Percentiles rank a stretch among this genome's conserved stretches.
phyloP scores from a whole-genome alignment of 805 yeast species.

The Schizosaccharomyces cryophilus region DNA sequence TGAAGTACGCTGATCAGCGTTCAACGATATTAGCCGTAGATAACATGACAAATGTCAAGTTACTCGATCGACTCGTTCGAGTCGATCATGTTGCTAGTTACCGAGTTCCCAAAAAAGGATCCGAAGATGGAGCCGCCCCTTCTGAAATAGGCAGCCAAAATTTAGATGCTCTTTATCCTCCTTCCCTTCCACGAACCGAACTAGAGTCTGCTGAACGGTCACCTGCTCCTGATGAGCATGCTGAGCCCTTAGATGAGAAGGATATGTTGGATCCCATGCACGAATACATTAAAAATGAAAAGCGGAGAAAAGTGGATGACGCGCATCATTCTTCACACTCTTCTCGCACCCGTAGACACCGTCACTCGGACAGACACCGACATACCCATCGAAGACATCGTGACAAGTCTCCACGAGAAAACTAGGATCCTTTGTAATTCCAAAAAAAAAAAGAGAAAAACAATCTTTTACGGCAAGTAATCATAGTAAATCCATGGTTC shows the following conservation, averaged over 20 bases:
- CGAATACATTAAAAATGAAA: neutral
- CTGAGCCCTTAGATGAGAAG: neutral
- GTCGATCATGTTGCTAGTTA: conserved; percentile 49
- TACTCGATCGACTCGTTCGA: conserved; percentile 26
- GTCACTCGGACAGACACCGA: neutral
- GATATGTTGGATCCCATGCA: neutral
- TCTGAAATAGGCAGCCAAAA: too few relatives aligned
- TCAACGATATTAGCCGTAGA: conserved; percentile 72
- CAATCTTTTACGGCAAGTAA: too few relatives aligned
- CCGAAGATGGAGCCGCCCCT: neutral
- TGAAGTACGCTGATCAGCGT: conserved; percentile 60
- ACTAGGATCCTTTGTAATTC: too few relatives aligned
- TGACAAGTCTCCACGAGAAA: neutral
- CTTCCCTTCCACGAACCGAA: too few relatives aligned
- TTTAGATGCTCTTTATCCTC: too few relatives aligned
- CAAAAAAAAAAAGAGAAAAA: too few relatives aligned
- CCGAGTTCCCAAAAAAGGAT: conserved; percentile 19
- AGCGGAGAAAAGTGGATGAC: neutral
- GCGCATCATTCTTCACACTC: neutral
- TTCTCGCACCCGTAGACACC: neutral
- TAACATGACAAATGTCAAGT: conserved; percentile 45
- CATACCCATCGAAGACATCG: neutral
- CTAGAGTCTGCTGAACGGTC: too few relatives aligned
- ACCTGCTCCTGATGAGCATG: too few relatives aligned
- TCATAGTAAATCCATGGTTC: too few relatives aligned